These are phyloP conservation scores for Daldinia vernicosa DNA, from an alignment of 495 filamentous ascomycete species.

Conservation along the genomic window DNA sequence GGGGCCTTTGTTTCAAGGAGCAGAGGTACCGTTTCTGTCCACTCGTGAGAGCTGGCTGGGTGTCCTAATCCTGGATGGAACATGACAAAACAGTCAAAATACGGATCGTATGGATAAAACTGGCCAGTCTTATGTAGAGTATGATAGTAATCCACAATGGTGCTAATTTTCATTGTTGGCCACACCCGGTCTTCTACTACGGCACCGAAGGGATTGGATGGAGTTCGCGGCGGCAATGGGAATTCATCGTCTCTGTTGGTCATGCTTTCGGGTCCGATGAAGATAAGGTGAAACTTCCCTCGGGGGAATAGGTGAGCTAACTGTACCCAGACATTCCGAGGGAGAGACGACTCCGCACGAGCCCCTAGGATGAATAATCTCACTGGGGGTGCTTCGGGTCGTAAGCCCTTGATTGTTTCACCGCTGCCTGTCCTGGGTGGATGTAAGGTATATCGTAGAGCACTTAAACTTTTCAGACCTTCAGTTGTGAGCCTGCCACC, in stretches of 20 bases:
- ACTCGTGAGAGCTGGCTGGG: conserved; percentile 90
- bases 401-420: conserved; percentile 76
- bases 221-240: conserved; percentile 83
- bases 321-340: conserved; percentile 93
- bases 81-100: conserved; percentile 94
- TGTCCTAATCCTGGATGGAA: conserved; percentile 98
- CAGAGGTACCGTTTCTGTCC: conserved; percentile 87
- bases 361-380: conserved; percentile 95
- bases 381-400: conserved; percentile 82
- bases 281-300: conserved; percentile 81
- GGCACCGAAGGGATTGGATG: conserved; percentile 88
- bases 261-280: conserved; percentile 98
- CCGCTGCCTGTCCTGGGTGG: conserved; percentile 82
- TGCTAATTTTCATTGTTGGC: conserved; percentile 90
- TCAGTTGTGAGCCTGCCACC: conserved; percentile 80
- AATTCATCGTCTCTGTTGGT: conserved; percentile 87
- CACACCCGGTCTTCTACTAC: conserved; percentile 89
- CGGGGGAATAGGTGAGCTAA: conserved; percentile 88
- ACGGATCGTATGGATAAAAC: conserved; percentile 95
- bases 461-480: conserved; percentile 90
- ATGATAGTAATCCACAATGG: conserved; percentile 98
- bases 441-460: conserved; percentile 91
- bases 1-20: conserved; percentile 95
- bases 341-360: conserved; percentile 93
- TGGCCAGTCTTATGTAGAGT: conserved; percentile 88